Base-by-base conservation (phyloP, 306 rosid genomes). In the Oemleria cerasiformis region DNA sequence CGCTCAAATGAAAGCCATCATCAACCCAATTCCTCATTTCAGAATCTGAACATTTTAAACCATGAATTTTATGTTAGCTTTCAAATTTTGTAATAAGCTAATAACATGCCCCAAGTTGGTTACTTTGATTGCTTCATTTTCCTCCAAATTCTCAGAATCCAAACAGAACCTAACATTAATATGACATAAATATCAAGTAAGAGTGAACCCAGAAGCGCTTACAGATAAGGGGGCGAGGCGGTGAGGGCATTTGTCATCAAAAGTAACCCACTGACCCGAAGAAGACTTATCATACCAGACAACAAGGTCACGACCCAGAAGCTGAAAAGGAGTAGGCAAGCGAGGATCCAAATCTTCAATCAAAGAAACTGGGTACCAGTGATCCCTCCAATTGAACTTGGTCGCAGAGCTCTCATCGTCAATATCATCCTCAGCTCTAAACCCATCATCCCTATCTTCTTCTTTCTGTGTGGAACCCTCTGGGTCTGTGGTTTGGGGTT, bases 341-440 rank as follows among this genome's bases (percentile, higher is more conserved):
- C 71, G 23, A 67, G 97, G 85, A 76, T 91, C 86, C 77, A 93
- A 83, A 84, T 93, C 98, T 79, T 94, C 98, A 20, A 89, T 81
- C 66, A 94, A 66, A 14, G 97, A 94, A 85, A 91, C 91, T 4
- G 98, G 98, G 86, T 94, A 94, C 98, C 98, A 94, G n/a, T 94
- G 97, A 86, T 87, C 98, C 72, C 91, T 91, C 98, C 98, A 94
- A 15, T 84, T 68, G 74, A 94, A 94, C 66, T 89, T 87, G 0
- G 90, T 75, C 21, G 83, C 62, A 9, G 93, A 88, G 73, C 78
- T 83, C 60, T 83, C 96, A 3, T 83, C 84, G 1, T 72, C 75
- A 3, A 65, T 30, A 19, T 83, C 92, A 42, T 80, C 88, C 30
- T 81, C 88, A 50, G 63, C 64, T 25, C 79, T 84, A 10, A 39